Percentiles rank a stretch among this genome's conserved stretches.
Conservation (phyloP, 2,329 filamentous ascomycete species). For the Arachnomyces sp. region DNA sequence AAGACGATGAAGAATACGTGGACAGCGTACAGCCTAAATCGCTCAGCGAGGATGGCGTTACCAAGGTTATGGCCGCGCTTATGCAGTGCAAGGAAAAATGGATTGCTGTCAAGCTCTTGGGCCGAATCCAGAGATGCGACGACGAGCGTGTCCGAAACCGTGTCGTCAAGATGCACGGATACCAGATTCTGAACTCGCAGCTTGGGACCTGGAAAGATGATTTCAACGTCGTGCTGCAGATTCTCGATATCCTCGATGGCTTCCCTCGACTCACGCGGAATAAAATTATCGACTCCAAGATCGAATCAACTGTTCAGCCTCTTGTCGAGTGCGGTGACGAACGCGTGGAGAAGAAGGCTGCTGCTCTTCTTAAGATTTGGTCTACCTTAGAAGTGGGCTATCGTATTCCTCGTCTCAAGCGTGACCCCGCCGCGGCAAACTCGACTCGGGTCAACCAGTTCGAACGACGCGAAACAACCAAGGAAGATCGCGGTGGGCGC, state of each 20-base stretch:
- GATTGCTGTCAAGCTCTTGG: slow-evolving; percentile 92
- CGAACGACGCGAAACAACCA: slow-evolving; percentile 46
- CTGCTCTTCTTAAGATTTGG: slow-evolving; percentile 71
- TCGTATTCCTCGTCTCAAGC: slow-evolving; percentile 82
- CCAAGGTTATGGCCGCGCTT: slow-evolving; percentile 90
- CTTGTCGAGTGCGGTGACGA: slow-evolving; percentile 62
- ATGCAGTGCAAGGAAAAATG: slow-evolving; percentile 99
- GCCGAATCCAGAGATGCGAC: slow-evolving; percentile 76
- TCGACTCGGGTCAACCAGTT: slow-evolving; percentile 54
- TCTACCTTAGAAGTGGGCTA: slow-evolving; percentile 83
- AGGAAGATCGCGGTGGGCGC: slow-evolving; percentile 42
- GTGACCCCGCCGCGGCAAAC: slow-evolving; percentile 55
- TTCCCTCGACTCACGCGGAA: slow-evolving; percentile 89
- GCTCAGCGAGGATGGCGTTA: slow-evolving; percentile 73
- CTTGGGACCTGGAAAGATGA: slow-evolving; percentile 82
- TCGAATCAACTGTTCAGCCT: slow-evolving; percentile 69
- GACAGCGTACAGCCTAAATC: slow-evolving; percentile 74
- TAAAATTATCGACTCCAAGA: slow-evolving; percentile 94
- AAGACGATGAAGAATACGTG: slow-evolving; percentile 93
- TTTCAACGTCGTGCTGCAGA: slow-evolving; percentile 78
- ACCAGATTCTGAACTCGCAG: slow-evolving; percentile 84
- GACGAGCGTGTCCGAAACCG: slow-evolving; percentile 80
- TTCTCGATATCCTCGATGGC: slow-evolving; percentile 78
- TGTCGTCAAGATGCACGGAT: slow-evolving; percentile 94
- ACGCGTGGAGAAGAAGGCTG: slow-evolving; percentile 63